These are phyloP conservation scores for Orbilia blumenaviensis DNA, from an alignment of 2,329 filamentous ascomycete genomes.

Conservation along the genomic window DNA sequence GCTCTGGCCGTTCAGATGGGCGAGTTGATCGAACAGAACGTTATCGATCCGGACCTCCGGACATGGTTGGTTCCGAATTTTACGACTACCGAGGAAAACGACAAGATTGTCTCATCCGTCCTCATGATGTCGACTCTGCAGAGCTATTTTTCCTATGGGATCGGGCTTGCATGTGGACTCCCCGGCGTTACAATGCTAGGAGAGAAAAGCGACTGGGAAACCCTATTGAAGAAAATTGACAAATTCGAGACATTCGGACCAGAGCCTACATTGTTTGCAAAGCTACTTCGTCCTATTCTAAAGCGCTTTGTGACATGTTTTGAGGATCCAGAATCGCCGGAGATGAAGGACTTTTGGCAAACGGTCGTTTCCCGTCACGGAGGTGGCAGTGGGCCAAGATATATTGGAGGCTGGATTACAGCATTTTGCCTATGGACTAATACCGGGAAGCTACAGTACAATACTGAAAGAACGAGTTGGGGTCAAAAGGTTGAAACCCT, in stretches of 20 bases:
- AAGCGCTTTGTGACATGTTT: constrained; percentile 64
- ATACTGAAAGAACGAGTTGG: background rate
- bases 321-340: constrained; percentile 60
- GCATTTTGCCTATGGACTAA: constrained; percentile 64
- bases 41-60: constrained; percentile 62
- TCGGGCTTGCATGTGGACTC: constrained; percentile 63
- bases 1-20: constrained; percentile 61
- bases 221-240: constrained; percentile 63
- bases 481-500: constrained; percentile 17
- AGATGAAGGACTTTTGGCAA: constrained; percentile 63
- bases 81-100: constrained; percentile 64
- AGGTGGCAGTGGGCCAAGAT: constrained; percentile 59
- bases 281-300: constrained; percentile 64
- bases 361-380: constrained; percentile 58
- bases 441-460: constrained; percentile 59
- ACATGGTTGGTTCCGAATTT: constrained; percentile 67
- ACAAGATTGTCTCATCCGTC: constrained; percentile 63
- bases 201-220: constrained; percentile 63
- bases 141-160: constrained; percentile 64
- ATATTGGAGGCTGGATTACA: constrained; percentile 65
- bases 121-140: constrained; percentile 67
- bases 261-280: constrained; percentile 62
- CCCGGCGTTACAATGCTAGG: constrained; percentile 67
- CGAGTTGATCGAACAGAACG: constrained; percentile 61
- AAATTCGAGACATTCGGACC: constrained; percentile 63